Percentiles rank a stretch among this genome's conserved stretches.
These are phyloP conservation scores for Ceratobasidium sp. DNA, from an alignment of 1,284 basidiomycete genomes.

Conservation along the genomic window DNA sequence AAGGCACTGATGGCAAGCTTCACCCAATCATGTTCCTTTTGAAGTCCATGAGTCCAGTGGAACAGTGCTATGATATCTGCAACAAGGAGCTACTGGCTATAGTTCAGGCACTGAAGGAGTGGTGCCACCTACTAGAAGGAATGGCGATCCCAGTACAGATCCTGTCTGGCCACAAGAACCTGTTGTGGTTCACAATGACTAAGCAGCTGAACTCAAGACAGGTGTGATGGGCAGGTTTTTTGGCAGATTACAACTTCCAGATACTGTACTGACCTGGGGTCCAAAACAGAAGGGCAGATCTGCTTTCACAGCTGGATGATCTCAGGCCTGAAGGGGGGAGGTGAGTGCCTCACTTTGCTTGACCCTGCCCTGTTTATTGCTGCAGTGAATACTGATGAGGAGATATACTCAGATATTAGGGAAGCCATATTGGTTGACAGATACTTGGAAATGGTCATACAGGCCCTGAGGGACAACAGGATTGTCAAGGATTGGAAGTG, in stretches of 20 bases:
- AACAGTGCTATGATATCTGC: constrained; percentile 5
- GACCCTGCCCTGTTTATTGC: no score
- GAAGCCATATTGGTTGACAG: no score
- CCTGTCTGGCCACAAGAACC: no score
- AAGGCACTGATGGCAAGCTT: constrained; percentile 4
- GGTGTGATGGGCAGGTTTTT: neutral
- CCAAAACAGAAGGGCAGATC: neutral
- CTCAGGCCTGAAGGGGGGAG: neutral
- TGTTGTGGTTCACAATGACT: no score
- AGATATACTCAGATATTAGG: no score
- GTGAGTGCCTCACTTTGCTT: neutral
- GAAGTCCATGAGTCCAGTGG: neutral
- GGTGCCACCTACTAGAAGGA: constrained; percentile 8
- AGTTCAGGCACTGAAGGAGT: neutral
- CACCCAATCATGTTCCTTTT: constrained; percentile 13
- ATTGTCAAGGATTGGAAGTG: no score
- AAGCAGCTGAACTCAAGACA: no score
- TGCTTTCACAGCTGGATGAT: neutral
- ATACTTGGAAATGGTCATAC: no score
- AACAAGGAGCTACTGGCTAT: constrained; percentile 14
- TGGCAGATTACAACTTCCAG: neutral
- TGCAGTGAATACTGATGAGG: no score
- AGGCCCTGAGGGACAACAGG: no score
- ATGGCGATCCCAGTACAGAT: no score
- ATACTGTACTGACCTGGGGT: constrained; percentile 51